Evolutionary conservation across 1,139 yeast species (phyloP).

Genomic region (Pichia sp.): DNA sequence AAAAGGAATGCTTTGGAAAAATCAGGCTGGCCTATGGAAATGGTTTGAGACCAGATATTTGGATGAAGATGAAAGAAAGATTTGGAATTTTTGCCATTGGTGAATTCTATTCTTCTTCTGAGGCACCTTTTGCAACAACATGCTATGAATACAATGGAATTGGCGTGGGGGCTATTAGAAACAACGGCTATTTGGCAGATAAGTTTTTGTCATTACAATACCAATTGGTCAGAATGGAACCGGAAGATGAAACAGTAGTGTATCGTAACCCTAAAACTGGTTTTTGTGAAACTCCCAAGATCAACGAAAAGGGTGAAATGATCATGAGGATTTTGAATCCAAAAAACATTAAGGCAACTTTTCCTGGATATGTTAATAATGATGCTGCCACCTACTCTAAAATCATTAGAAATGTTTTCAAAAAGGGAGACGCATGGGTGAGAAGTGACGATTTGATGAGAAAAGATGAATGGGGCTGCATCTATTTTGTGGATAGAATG

Average conservation of each 20-base stretch:
- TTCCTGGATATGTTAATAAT: constrained; percentile 87
- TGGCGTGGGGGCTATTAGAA: constrained; percentile 87
- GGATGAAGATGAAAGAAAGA: constrained; percentile 71
- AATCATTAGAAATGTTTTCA: constrained; percentile 62
- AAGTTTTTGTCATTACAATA: constrained; percentile 47
- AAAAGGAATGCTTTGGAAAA: constrained; percentile 41
- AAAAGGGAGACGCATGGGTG: constrained; percentile 86
- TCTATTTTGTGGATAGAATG: constrained; percentile 83
- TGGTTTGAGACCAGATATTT: constrained; percentile 88
- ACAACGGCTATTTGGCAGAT: constrained; percentile 62
- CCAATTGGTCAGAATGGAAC: constrained; percentile 65
- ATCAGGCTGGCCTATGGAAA: constrained; percentile 81
- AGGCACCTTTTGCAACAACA: constrained; percentile 87
- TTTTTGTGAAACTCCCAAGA: constrained; percentile 39
- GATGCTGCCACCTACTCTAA: constrained; percentile 72
- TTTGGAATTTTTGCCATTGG: constrained; percentile 73
- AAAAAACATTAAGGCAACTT: constrained; percentile 54
- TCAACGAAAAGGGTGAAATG: constrained; percentile 80
- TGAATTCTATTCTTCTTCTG: constrained; percentile 93
- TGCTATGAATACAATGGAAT: constrained; percentile 67
- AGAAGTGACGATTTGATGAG: constrained; percentile 81
- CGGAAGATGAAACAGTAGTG: constrained; percentile 66
- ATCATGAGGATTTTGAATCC: constrained; percentile 68
- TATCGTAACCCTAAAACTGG: constrained; percentile 63
- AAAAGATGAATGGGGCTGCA: constrained; percentile 58